These are phyloP conservation scores for Eutrema japonicum DNA, from an alignment of 345 rosid species.

Conservation along the genomic window DNA sequence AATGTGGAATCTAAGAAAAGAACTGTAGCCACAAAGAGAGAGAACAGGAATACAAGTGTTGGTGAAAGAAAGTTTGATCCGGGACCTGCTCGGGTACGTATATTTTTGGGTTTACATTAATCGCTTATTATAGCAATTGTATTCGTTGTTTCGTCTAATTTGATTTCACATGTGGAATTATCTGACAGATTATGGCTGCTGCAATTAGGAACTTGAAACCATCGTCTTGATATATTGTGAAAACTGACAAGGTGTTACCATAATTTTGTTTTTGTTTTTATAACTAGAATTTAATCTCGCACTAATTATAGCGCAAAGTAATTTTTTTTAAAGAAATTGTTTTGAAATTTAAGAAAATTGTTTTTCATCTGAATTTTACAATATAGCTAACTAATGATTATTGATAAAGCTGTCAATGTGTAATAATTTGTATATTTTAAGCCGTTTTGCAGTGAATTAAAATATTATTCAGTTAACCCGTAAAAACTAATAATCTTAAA, in stretches of 20 bases:
- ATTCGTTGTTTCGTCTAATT: slow-evolving; percentile 21
- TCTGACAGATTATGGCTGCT: slow-evolving; percentile 42
- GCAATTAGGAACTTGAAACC: slow-evolving; percentile 47
- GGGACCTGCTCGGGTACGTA: slow-evolving; percentile 44
- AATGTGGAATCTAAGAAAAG: slow-evolving; percentile 10
- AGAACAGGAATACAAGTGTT: slow-evolving; percentile 29
- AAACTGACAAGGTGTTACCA: not conserved
- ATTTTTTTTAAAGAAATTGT: no score
- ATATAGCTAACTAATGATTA: no score
- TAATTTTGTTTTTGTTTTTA: not conserved
- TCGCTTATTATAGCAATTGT: not conserved
- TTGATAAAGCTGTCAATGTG: no score
- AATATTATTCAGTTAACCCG: no score
- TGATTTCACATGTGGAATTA: not conserved
- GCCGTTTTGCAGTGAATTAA: no score
- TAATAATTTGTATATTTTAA: no score
- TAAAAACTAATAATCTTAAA: no score
- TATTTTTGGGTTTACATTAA: not conserved
- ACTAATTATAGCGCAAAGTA: no score
- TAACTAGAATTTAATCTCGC: no score
- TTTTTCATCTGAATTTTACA: no score
- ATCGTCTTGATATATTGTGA: slow-evolving; percentile 29
- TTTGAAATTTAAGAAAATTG: no score
- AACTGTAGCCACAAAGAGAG: slow-evolving; percentile 29
- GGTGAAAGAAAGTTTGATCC: slow-evolving; percentile 38